A percentile compares a stretch with the other conserved stretches of the same genome.
Evolutionary conservation across 768 basidiomycete species (phyloP).

Genomic region (Tephrocybe sp.): DNA sequence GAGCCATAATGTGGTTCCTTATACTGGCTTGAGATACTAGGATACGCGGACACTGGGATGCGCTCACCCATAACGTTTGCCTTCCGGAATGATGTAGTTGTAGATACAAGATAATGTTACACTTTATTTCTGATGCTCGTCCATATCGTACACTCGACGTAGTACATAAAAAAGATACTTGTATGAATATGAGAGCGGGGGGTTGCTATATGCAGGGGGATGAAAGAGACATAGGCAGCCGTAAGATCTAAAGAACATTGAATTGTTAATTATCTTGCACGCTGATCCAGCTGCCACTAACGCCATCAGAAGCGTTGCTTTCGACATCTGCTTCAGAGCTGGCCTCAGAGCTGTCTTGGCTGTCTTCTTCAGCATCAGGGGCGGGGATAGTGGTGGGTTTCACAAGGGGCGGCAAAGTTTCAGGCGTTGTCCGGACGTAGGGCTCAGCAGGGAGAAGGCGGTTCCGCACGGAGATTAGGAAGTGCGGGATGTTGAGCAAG

Average conservation of each 20-base stretch:
- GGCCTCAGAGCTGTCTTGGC: constrained; percentile 34
- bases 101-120: not conserved
- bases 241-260: not conserved
- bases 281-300: constrained; percentile 74
- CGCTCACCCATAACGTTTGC: constrained; percentile 14
- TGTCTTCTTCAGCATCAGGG: constrained; percentile 9
- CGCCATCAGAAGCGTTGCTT: constrained; percentile 54
- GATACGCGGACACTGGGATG: not conserved
- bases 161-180: not conserved
- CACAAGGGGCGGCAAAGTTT: constrained; percentile 27
- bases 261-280: constrained; percentile 29
- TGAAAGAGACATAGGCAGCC: not conserved
- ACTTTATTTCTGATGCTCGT: constrained; percentile 1
- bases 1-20: constrained; percentile 71
- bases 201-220: constrained; percentile 1
- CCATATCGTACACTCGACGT: constrained; percentile 13
- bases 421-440: constrained; percentile 24
- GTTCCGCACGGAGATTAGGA: constrained; percentile 63
- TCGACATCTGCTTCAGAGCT: constrained; percentile 71
- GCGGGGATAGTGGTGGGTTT: constrained; percentile 20
- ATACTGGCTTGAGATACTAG: not conserved
- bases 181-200: not conserved
- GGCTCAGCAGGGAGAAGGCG: constrained; percentile 55
- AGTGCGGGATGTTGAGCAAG: constrained; percentile 65
- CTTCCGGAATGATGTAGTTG: not conserved